A percentile compares a stretch with the other conserved stretches of the same genome.
phyloP scores from a whole-genome alignment of 208 protist species.

The Wallacemonas sp. region DNA sequence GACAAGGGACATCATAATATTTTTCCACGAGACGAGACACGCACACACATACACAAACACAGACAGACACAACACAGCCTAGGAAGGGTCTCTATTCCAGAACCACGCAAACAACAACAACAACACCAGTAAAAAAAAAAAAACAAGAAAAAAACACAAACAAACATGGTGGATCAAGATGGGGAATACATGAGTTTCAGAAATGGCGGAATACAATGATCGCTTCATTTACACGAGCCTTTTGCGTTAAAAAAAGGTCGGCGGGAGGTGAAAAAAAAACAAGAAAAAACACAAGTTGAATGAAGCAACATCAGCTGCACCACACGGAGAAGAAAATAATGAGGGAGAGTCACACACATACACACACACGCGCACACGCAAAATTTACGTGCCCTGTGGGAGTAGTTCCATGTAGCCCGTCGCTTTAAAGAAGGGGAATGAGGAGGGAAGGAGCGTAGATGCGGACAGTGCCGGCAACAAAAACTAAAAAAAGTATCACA shows the following conservation, averaged over 20 bases:
- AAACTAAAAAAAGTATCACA: slow-evolving; percentile 1
- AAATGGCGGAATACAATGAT: neutral
- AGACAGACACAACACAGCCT: too few relatives aligned
- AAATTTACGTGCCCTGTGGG: too few relatives aligned
- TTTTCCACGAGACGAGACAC: too few relatives aligned
- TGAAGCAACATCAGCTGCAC: slow-evolving; percentile 5
- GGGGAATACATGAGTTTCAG: neutral
- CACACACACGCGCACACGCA: too few relatives aligned
- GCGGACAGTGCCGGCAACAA: neutral
- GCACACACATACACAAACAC: too few relatives aligned
- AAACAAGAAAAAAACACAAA: slow-evolving; percentile 15
- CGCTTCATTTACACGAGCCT: neutral
- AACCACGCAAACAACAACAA: slow-evolving; percentile 21
- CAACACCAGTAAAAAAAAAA: slow-evolving; percentile 18
- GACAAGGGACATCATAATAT: too few relatives aligned
- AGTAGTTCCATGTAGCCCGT: neutral
- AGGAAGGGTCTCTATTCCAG: too few relatives aligned
- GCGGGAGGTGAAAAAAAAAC: neutral
- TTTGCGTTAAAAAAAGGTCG: neutral
- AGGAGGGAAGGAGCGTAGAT: slow-evolving; percentile 5
- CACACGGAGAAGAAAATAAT: too few relatives aligned
- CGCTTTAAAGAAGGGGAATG: slow-evolving; percentile 1
- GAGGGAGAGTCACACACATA: too few relatives aligned
- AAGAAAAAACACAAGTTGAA: neutral
- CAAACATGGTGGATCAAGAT: neutral